Evolutionary conservation across 768 basidiomycete species (phyloP), one percentile per base, ranked within the genome.

Genomic region (Lentinula sp.): DNA sequence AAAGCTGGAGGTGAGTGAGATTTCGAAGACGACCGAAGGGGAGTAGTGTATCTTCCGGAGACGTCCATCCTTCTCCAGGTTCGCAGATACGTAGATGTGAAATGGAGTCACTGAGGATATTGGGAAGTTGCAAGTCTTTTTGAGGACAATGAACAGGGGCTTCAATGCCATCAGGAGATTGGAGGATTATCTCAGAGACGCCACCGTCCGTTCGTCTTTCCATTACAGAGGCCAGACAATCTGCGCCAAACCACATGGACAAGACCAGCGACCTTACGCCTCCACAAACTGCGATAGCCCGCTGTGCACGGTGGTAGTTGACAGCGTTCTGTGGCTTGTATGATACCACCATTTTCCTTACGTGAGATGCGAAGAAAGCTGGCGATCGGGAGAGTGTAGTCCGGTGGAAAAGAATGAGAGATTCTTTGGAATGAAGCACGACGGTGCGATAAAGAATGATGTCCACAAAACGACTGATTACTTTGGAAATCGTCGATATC

Each of bases 11-110:
- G 63, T 79, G 74, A 1, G 78, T 71, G 5, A 80, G 71, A 32
- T 72, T 62, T 0, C 73, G 73, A 4, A 75, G 69, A n/a, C 67
- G 41, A 4, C 73, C 74, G 53, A 78, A 74, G 18, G 69, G 64
- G 6, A 60, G 63, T 39, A 78, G 65, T 33, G 76, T 73, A 20
- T 69, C 63, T 32, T 64, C 64, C 1, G 76, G 78, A 5, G 74
- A 72, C 45, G 68, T 63, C 76, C 76, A 78, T 2, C 45, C 51
- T 54, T 72, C 70, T 36, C 72, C 66, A 1, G 77, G 77, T 62
- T 78, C 76, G 42, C 73, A 74, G 59, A 79, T 68, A 8, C 76
- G 72, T 3, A 79, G 72, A 63, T 73, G 74, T 3, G 75, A 73
- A 46, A 77, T 62, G 45, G 70, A 64, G 18, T 56, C 55, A 54